Base-by-base conservation (phyloP, 2,329 filamentous ascomycete species). In the Colletotrichum falcatum region DNA sequence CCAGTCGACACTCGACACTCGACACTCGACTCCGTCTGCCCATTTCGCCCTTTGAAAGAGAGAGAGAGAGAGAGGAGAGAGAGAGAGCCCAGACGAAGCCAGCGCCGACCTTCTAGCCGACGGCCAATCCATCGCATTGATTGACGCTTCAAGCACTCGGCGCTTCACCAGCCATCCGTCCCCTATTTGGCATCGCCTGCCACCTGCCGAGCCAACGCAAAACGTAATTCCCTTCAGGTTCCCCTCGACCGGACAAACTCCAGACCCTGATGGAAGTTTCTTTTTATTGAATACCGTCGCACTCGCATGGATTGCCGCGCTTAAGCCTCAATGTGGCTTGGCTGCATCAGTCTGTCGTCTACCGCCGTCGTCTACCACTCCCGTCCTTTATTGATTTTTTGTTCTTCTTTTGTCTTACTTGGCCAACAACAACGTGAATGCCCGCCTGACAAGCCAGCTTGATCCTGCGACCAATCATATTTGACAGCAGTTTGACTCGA, bases 131-230 rank as follows among this genome's bases (percentile, higher is more conserved):
- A 61, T 56, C 49, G 63, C 63, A 67, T 44, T 70, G 67, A 58
- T 65, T 48, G n/a, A 37, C 23, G 26, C 28, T 54, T 48, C 39
- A 54, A 62, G 48, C 64, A 48, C 30, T 37, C 48, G 35, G 28
- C 42, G 30, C n/a, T n/a, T 39, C 53, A 46, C 48, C 65, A 44
- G 2, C 39, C 5, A 18, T 46, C 44, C 42, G 11, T 44, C 42
- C 20, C 44, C 44, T 71, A 63, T 48, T 61, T 60, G 33, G 39
- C 37, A 56, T 33, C 44, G 53, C 33, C 37, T 59, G 30, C 49
- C 64, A 49, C 60, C 62, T 68, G 65, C 68, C 68, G 68, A 71
- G 68, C 64, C 68, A 71, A 71, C 44, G 64, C 68, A 67, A 71
- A 71, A 71, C 68, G 61, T 39, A 39, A 53, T 63, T 68, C 53